These are phyloP conservation scores for Arachis hypogaea DNA, from an alignment of 306 rosid genomes.

Conservation along the genomic window DNA sequence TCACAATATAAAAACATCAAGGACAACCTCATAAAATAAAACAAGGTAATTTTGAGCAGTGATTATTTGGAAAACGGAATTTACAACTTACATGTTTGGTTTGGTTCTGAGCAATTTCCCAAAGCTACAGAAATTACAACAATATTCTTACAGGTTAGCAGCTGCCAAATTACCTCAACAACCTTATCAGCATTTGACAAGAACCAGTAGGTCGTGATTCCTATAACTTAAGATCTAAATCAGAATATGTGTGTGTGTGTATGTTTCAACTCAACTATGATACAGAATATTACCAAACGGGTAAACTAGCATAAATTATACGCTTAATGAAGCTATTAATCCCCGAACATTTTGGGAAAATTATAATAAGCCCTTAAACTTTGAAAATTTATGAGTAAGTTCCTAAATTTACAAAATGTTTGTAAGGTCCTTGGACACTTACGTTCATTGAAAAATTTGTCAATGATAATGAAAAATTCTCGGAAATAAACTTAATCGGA, in stretches of 20 bases:
- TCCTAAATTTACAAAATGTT: no score
- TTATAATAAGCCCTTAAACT: no score
- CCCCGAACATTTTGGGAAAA: no score
- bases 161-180: constrained; percentile 27
- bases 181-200: constrained; percentile 31
- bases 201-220: constrained; percentile 14
- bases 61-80: no score
- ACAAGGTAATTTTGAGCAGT: constrained; percentile 6
- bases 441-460: no score
- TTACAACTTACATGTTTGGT: constrained; percentile 52
- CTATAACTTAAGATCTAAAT: constrained; percentile 22
- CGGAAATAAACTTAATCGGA: no score
- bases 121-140: constrained; percentile 58
- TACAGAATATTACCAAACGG: background rate
- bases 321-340: no score
- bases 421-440: no score
- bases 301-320: background rate
- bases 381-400: no score
- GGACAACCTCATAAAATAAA: constrained; percentile 11
- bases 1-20: constrained; percentile 16
- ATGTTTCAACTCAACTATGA: constrained; percentile 3
- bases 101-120: constrained; percentile 55
- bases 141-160: background rate
- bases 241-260: background rate
- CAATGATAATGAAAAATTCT: no score